Evolutionary conservation across 306 rosid genomes (phyloP), one percentile per base, ranked within the genome.

Genomic region (Inga oerstediana): DNA sequence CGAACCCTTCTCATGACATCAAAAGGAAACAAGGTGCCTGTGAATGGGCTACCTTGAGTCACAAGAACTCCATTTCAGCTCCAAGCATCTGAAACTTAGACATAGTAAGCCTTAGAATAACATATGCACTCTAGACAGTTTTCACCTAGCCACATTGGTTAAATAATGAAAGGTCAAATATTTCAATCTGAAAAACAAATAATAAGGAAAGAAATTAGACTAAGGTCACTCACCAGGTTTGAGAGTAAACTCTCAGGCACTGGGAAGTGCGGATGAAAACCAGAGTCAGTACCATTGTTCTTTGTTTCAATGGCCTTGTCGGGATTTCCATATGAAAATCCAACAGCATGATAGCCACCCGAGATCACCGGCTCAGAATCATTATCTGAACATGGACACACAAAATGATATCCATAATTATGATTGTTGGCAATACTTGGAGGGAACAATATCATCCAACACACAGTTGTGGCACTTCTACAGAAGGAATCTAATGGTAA

Each of bases 41-140:
- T 74, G 90, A 88, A 80, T 85, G 91, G 91, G 91, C 91, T 88
- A 90, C 93, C 94, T 88, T 88, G 91, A 83, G 88, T 88, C 94
- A 87, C 83, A 91, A 88, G 94, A 92, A 92, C 92, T 83, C 89
- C 97, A 67, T 81, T 82, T 78, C 88, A 85, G 93, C 98, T 94
- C 94, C 94, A 64, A 91, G 92, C 90, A 94, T 94, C 97, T 94
- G 98, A 94, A 94, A 94, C 98, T 94, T 92, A 94, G 98, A 94
- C 98, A 94, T 88, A 84, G 81, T 89, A 92, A 92, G 92, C 98
- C 98, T 94, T 92, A 94, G 98, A 92, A 91, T 84, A 91, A 89
- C 89, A 94, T 86, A 90, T 90, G 97, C 89, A 91, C 92, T 89
- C 91, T 88, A 90, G 89, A 85, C 93, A 88, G 83, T 91, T 92